Evolutionary conservation across 1,284 basidiomycete species (phyloP).

Genomic region (Pyrrhoderma noxium): DNA sequence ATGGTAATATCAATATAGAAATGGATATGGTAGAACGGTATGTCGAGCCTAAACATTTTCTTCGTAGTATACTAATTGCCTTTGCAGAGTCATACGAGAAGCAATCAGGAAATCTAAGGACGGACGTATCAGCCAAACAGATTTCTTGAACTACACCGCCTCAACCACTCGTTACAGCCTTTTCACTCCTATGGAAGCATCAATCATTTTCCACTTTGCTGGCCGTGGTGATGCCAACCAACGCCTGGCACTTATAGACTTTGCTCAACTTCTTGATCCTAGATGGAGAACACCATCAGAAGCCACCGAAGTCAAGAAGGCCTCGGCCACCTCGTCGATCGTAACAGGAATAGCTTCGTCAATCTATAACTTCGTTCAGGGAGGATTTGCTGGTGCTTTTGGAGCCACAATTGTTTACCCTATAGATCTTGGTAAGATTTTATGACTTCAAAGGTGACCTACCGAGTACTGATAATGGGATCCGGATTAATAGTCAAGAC

Average conservation of each 20-base stretch:
- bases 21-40: conserved; percentile 94
- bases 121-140: conserved; percentile 80
- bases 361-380: conserved; percentile 82
- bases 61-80: conserved; percentile 15
- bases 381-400: conserved; percentile 88
- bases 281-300: conserved; percentile 70
- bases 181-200: conserved; percentile 94
- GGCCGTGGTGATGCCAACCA: conserved; percentile 63
- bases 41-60: conserved; percentile 19
- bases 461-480: not conserved
- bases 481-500: conserved; percentile 33
- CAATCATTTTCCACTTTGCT: conserved; percentile 94
- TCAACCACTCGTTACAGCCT: conserved; percentile 80
- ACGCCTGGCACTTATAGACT: conserved; percentile 78
- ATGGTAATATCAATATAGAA: conserved; percentile 43
- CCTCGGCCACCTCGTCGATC: conserved; percentile 27
- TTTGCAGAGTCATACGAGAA: conserved; percentile 67
- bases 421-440: conserved; percentile 78
- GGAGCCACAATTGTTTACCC: conserved; percentile 93
- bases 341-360: conserved; percentile 52
- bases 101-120: conserved; percentile 87
- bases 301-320: conserved; percentile 31
- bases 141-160: conserved; percentile 72
- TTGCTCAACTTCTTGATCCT: conserved; percentile 83
- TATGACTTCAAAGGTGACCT: conserved; percentile 15